Percentiles rank a stretch among this genome's conserved stretches.
phyloP scores from a whole-genome alignment of 73 alveolate genomes.

The Paramecium pentaurelia region DNA sequence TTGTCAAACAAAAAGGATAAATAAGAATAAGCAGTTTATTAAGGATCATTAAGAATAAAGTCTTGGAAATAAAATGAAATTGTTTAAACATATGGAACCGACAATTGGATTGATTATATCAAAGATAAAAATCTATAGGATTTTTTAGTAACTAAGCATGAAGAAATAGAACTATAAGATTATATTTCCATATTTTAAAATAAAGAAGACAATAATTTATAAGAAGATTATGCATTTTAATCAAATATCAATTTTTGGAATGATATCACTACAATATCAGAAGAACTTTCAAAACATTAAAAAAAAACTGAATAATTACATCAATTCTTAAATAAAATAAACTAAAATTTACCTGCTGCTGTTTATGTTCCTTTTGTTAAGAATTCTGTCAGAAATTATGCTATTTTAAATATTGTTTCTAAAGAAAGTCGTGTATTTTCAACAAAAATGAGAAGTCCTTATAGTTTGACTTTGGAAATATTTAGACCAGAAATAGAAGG shows the following conservation, averaged over 20 bases:
- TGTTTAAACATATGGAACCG: not conserved
- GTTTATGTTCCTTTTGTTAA: conserved; percentile 73
- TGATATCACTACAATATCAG: not conserved
- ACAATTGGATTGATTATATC: not conserved
- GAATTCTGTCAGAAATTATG: conserved; percentile 60
- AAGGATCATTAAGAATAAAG: not conserved
- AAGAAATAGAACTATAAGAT: not conserved
- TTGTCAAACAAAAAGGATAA: not conserved
- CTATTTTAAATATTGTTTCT: conserved; percentile 58
- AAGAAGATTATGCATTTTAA: not conserved
- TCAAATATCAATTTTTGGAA: conserved; percentile 45
- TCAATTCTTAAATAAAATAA: conserved; percentile 36
- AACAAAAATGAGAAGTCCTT: conserved; percentile 73
- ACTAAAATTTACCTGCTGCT: conserved; percentile 69
- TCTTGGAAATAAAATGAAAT: not conserved
- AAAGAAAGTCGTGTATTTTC: conserved; percentile 69
- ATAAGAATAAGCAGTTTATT: not conserved
- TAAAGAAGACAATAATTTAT: not conserved
- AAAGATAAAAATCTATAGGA: not conserved
- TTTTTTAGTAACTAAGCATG: not conserved
- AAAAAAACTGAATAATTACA: not conserved
- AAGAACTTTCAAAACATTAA: not conserved
- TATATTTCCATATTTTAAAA: not conserved
- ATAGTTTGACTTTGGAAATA: conserved; percentile 64
- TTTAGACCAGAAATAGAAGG: conserved; percentile 68